Percentiles rank a stretch among this genome's conserved stretches.
These are phyloP conservation scores for Penicillium salamii DNA, from an alignment of 495 filamentous ascomycete species.

Conservation along the genomic window DNA sequence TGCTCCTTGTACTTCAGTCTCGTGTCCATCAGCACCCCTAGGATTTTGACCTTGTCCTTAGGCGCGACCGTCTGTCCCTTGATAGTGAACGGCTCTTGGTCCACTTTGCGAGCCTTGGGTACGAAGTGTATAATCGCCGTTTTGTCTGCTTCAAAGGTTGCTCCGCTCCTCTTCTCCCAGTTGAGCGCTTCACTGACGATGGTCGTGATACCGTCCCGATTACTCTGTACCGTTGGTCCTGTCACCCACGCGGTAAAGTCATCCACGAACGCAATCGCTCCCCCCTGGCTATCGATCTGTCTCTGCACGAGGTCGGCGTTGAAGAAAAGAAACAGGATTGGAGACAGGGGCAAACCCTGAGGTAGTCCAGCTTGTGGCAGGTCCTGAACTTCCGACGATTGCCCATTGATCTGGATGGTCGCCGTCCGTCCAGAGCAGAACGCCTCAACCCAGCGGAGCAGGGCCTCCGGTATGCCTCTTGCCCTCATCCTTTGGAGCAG, in stretches of 20 bases:
- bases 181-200: no score
- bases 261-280: no score
- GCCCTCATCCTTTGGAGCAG: no score
- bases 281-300: no score
- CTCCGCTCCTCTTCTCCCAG: background rate
- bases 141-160: background rate
- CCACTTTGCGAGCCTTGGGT: conserved; percentile 3
- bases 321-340: background rate
- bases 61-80: conserved; percentile 15
- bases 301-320: conserved; percentile 10
- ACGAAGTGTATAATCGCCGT: background rate
- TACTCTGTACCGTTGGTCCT: no score
- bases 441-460: conserved; percentile 30
- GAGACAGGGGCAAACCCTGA: conserved; percentile 15
- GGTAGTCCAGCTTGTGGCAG: no score
- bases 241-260: no score
- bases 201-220: no score
- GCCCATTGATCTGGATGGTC: no score
- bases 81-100: conserved; percentile 13
- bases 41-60: conserved; percentile 16
- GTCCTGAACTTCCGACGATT: no score
- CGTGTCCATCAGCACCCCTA: conserved; percentile 12
- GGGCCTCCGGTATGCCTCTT: conserved; percentile 25
- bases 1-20: conserved; percentile 23
- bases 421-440: conserved; percentile 25